Conservation (phyloP, 106 monocot genomes). For the Dioscorea zingiberensis region DNA sequence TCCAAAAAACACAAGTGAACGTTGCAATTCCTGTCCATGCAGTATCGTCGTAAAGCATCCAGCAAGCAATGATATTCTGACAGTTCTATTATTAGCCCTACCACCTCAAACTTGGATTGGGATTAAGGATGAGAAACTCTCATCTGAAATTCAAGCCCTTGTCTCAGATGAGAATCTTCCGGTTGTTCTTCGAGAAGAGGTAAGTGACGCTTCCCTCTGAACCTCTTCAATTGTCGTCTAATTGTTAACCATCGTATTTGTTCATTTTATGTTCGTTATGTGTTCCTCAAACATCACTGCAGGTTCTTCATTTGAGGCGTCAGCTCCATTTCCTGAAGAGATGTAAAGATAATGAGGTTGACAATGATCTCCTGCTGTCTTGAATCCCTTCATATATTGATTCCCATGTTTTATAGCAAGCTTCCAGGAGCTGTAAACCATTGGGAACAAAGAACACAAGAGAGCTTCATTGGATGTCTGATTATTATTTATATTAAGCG, state of each 20-base stretch:
- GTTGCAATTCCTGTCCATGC: slow-evolving; percentile 16
- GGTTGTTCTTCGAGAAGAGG: slow-evolving; percentile 81
- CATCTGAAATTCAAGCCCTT: slow-evolving; percentile 47
- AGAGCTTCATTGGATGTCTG: too few species aligned
- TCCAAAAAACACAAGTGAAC: slow-evolving; percentile 9
- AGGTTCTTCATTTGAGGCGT: slow-evolving; percentile 53
- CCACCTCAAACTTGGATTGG: slow-evolving; percentile 57
- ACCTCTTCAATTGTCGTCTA: neutral
- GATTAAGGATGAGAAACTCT: slow-evolving; percentile 47
- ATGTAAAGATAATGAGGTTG: slow-evolving; percentile 33
- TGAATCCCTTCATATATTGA: neutral
- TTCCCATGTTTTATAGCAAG: too few species aligned
- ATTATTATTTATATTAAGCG: too few species aligned
- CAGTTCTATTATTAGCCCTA: slow-evolving; percentile 68
- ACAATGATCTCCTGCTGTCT: slow-evolving; percentile 1
- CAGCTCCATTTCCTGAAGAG: slow-evolving; percentile 48
- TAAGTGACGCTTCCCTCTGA: slow-evolving; percentile 9
- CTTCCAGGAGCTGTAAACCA: too few species aligned
- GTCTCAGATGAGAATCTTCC: slow-evolving; percentile 63
- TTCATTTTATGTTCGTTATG: neutral
- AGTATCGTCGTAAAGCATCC: slow-evolving; percentile 43
- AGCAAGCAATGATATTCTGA: slow-evolving; percentile 59
- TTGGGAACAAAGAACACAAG: too few species aligned
- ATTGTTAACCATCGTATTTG: neutral
- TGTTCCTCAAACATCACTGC: neutral